Evolutionary conservation across 179 eudicot genomes (phyloP), one percentile per base, ranked within the genome.

Genomic region (Amaranthus tricolor): DNA sequence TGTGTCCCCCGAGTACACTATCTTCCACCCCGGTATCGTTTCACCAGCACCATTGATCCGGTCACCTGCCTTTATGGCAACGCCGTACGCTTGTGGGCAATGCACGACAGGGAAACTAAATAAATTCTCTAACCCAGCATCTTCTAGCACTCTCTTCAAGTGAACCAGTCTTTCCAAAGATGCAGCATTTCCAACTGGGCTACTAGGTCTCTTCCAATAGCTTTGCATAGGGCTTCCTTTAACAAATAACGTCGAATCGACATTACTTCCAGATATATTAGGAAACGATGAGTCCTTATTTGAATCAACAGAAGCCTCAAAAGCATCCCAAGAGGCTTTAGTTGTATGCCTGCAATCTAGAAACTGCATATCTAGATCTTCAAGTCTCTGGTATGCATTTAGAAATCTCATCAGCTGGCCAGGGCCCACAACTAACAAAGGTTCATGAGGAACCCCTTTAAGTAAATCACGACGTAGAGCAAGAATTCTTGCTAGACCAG

Each of bases 1-100:
- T 14, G 96, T 94, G 77, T 94, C 98, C 31, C 98, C 98, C 61
- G 98, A 94, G 83, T 94, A 94, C 21, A 92, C 98, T 72, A 93
- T 75, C 79, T 94, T 94, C 98, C 98, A 94, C 66, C 98, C 97
- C 0, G 96, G 90, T 70, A 93, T 84, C 19, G 68, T 65, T 74
- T 87, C 82, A 56, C 91, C 95, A 31, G n/a, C 81, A 65, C 76
- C 48, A 69, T 87, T 82, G n/a, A 68, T 69, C 84, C 96, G 87
- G 66, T 81, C 80, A 43, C 89, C 84, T 19, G 96, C 93, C 82
- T 80, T 83, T 77, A 94, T 54, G 64, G 74, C 83, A 58, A 89
- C 86, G 63, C 98, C 98, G 75, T 66, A 94, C 15, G 98, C 96
- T 75, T 89, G 92, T 62, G 96, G 95, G 71, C 98, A 94, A 76